Evolutionary conservation across 352 stramenopile genomes (phyloP).

Genomic region (Thalassiosira gravida): DNA sequence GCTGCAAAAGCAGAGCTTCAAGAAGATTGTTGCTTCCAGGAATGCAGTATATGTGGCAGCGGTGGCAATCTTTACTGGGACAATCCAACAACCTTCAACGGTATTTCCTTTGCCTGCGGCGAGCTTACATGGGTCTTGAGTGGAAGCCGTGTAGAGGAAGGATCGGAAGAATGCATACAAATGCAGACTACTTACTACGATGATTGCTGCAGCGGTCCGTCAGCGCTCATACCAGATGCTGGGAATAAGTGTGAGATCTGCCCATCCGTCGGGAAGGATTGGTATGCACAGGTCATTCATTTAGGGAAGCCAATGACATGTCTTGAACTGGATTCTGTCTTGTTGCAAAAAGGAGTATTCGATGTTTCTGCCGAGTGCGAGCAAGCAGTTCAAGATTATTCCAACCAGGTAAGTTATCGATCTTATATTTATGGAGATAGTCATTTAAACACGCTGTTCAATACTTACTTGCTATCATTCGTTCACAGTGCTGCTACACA

Average conservation of each 20-base stretch:
- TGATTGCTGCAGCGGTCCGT: slow-evolving; percentile 59
- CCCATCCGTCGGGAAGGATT: slow-evolving; percentile 52
- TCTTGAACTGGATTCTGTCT: slow-evolving; percentile 59
- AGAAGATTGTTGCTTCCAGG: slow-evolving; percentile 50
- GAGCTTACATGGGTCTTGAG: slow-evolving; percentile 61
- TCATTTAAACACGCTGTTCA: not conserved
- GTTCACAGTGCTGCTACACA: slow-evolving; percentile 57
- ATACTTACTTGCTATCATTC: not conserved
- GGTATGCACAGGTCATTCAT: slow-evolving; percentile 59
- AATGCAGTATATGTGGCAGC: slow-evolving; percentile 58
- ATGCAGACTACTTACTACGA: slow-evolving; percentile 58
- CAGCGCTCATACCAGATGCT: slow-evolving; percentile 51
- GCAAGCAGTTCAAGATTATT: slow-evolving; percentile 49
- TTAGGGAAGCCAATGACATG: slow-evolving; percentile 61
- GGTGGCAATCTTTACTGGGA: slow-evolving; percentile 62
- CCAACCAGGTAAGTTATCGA: slow-evolving; percentile 25
- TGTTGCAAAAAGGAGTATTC: slow-evolving; percentile 56
- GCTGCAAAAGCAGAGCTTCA: slow-evolving; percentile 55
- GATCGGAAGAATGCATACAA: slow-evolving; percentile 52
- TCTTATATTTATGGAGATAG: slow-evolving; percentile 4
- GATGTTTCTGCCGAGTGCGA: slow-evolving; percentile 43
- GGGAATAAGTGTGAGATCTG: slow-evolving; percentile 68
- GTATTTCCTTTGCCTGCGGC: slow-evolving; percentile 61
- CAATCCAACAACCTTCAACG: slow-evolving; percentile 59
- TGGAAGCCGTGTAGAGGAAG: slow-evolving; percentile 52